Conservation (phyloP, 1,139 yeast genomes). For the Blastobotrys malaysiensis region DNA sequence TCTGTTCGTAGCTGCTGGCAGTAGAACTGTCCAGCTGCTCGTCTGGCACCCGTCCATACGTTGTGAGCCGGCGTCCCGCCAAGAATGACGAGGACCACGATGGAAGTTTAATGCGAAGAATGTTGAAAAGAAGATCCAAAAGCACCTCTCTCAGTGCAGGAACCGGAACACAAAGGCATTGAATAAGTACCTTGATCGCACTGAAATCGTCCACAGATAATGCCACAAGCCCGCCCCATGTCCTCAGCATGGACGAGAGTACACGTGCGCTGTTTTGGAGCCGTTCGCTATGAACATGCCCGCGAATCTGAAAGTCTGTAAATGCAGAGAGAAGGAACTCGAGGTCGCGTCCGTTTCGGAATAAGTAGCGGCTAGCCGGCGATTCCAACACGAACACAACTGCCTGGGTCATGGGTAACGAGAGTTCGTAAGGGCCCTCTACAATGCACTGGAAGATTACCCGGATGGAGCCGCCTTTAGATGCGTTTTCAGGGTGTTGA, state of each 20-base stretch:
- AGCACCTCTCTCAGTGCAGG: slow-evolving; percentile 54
- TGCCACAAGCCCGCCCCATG: slow-evolving; percentile 73
- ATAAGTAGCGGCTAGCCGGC: slow-evolving; percentile 50
- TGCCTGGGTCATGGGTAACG: slow-evolving; percentile 51
- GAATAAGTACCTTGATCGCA: slow-evolving; percentile 53
- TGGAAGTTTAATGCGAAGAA: slow-evolving; percentile 55
- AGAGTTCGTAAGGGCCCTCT: slow-evolving; percentile 58
- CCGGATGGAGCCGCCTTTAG: slow-evolving; percentile 61
- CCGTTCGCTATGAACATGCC: slow-evolving; percentile 46
- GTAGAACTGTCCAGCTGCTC: slow-evolving; percentile 9
- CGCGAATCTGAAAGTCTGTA: slow-evolving; percentile 48
- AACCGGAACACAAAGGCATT: slow-evolving; percentile 57
- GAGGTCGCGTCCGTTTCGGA: slow-evolving; percentile 61
- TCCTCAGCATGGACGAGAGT: slow-evolving; percentile 56
- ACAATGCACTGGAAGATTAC: slow-evolving; percentile 52
- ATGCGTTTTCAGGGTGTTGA: slow-evolving; percentile 53
- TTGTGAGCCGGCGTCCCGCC: slow-evolving; percentile 34
- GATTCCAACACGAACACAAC: slow-evolving; percentile 55
- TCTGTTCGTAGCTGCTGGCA: background rate
- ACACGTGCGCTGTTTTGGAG: slow-evolving; percentile 60
- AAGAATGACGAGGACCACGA: slow-evolving; percentile 49
- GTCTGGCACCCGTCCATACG: slow-evolving; percentile 23
- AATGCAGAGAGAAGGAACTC: slow-evolving; percentile 61
- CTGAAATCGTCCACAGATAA: slow-evolving; percentile 55
- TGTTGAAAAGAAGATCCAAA: slow-evolving; percentile 66